Evolutionary conservation across 768 basidiomycete species (phyloP), one percentile per base, ranked within the genome.

Genomic region (Candolleomyces eurysporus): DNA sequence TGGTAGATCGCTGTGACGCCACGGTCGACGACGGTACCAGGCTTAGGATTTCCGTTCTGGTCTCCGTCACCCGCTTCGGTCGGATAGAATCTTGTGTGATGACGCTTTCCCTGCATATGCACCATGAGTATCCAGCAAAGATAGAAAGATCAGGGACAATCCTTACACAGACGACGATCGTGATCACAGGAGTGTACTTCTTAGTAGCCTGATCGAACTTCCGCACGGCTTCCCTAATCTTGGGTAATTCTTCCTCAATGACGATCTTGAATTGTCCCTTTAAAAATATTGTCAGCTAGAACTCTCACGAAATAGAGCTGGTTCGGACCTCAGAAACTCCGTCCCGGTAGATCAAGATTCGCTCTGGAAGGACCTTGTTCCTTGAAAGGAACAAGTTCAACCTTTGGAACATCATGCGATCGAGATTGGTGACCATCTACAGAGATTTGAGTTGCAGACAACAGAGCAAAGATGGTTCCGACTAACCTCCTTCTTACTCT

Each of bases 21-120:
- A 32, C 83, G 80, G 72, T 94, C 92, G n/a, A 91, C 87, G 2
- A 93, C 86, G 1, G 91, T 91, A 2, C 92, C 92, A 0, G 91
- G 84, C 13, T 79, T 79, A 0, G 91, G 89, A 67, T 94, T 93
- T 0, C 88, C 88, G 61, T 88, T 87, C 48, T 71, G 71, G 67
- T 89, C 88, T 3, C 81, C 87, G 43, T 82, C 70, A 2, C 69
- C 70, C 6, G 69, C 67, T 52, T 83, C 78, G 0, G 84, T 81
- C 0, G 90, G 86, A 67, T 85, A 92, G 75, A 88, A 87, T 8
- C 88, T 80, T 16, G 82, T 84, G 66, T 84, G 80, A 48, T 82
- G 80, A 3, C 78, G 73, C 69, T 84, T 82, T 2, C 84, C 83
- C 68, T 80, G 50, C 16, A 31, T 11, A 6, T 36, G 8, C 36